These are phyloP conservation scores for Cladosporium phlei DNA, from an alignment of 2,329 filamentous ascomycete genomes.

Conservation along the genomic window DNA sequence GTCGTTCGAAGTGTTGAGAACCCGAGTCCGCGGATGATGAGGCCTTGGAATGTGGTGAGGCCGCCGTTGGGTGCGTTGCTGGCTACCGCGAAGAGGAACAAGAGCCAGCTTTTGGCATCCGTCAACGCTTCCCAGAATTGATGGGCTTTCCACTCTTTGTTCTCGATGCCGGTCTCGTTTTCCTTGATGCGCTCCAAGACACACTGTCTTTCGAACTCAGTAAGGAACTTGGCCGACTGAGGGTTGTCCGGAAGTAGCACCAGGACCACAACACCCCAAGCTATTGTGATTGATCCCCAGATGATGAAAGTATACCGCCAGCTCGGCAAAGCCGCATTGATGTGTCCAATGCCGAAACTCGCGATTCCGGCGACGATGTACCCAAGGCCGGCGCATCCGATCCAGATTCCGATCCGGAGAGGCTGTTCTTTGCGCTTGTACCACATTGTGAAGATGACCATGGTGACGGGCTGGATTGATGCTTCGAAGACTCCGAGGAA, in stretches of 20 bases:
- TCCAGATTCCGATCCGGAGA: conserved; percentile 59
- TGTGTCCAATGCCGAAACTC: conserved; percentile 20
- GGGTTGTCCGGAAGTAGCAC: conserved; percentile 45
- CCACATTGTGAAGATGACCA: conserved; percentile 49
- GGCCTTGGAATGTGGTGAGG: conserved; percentile 38
- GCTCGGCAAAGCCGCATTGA: conserved; percentile 26
- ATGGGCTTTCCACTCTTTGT: conserved; percentile 44
- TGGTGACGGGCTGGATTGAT: conserved; percentile 30
- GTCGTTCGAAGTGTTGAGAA: conserved; percentile 47
- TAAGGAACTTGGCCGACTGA: conserved; percentile 32
- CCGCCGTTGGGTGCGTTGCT: conserved; percentile 37
- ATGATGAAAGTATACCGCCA: conserved; percentile 46
- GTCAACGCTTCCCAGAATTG: conserved; percentile 44
- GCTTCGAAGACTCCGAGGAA: conserved; percentile 30
- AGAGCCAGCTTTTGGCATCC: conserved; percentile 41
- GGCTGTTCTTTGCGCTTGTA: conserved; percentile 49
- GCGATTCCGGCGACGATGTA: conserved; percentile 34
- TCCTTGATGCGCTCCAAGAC: conserved; percentile 38
- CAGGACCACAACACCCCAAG: conserved; percentile 50
- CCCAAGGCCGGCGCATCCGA: conserved; percentile 55
- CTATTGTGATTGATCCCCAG: conserved; percentile 55
- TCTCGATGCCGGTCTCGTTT: conserved; percentile 47
- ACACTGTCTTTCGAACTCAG: conserved; percentile 20
- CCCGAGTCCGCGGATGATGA: conserved; percentile 42
- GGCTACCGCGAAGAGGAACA: conserved; percentile 32